A percentile compares a stretch with the other conserved stretches of the same genome.
Conservation (phyloP, 176 grass and related monocot species). For the Zoysia pacifica region DNA sequence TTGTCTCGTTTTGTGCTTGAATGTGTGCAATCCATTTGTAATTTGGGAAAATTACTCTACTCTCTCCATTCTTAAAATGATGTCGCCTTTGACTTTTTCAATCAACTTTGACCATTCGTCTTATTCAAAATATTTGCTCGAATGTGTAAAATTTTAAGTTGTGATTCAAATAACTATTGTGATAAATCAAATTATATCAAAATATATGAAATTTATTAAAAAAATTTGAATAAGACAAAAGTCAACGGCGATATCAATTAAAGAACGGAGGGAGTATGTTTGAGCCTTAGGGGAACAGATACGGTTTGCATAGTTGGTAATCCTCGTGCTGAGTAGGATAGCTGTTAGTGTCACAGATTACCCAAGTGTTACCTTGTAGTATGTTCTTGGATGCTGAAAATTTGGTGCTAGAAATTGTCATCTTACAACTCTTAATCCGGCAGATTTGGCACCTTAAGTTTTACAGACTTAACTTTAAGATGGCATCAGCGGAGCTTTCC, state of each 20-base stretch:
- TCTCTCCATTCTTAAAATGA: too few relatives aligned
- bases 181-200: too few relatives aligned
- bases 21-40: neutral
- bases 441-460: conserved; percentile 39
- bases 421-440: conserved; percentile 15
- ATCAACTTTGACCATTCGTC: too few relatives aligned
- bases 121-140: too few relatives aligned
- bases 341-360: neutral
- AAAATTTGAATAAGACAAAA: too few relatives aligned
- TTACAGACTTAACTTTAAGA: conserved; percentile 38
- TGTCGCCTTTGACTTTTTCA: too few relatives aligned
- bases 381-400: neutral
- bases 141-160: too few relatives aligned
- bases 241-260: too few relatives aligned
- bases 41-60: neutral
- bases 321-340: neutral
- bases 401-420: neutral
- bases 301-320: neutral
- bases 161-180: too few relatives aligned
- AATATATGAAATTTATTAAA: too few relatives aligned
- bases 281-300: neutral
- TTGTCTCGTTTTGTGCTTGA: neutral
- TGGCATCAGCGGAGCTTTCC: conserved; percentile 60
- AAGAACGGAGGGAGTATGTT: too few relatives aligned
- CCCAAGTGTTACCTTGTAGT: neutral